Base-by-base conservation (phyloP, 176 grass and related monocot genomes). In the Triticum timopheevii region DNA sequence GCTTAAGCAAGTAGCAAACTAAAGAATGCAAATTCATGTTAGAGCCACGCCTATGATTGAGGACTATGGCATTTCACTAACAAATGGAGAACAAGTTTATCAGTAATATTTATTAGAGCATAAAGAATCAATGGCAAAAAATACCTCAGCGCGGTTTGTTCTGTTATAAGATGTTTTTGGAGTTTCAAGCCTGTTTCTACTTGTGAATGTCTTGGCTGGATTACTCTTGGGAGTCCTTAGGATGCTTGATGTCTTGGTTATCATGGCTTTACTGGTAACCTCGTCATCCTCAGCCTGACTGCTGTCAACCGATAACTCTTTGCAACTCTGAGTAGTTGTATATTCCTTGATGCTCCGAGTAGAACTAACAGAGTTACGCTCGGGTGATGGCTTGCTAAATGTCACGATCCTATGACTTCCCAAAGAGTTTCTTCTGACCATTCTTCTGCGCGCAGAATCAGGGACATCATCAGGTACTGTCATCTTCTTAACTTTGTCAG, bases 401-500 rank as follows among this genome's bases (percentile, higher is more conserved):
- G 87, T 93, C 35, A 91, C 89, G 40, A 80, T 93, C 76, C 86
- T 98, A 42, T 96, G 92, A 64, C 73, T 94, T 33, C 88, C 88
- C 74, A 94, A 83, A 40, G 93, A 93, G 65, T 82, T 92, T 39
- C 91, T 94, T 86, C 86, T 86, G 9, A 77, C 90, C 47, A 65
- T 90, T 36, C 87, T 91, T 80, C 88, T 93, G 72, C 85, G 90
- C 8, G 69, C 75, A 22, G 83, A 92, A 86, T 92, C 88, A 81
- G 70, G 77, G 58, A 83, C 28, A 24, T 95, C 92, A 31, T 88
- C 84, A 30, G 83, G 77, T 86, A 87, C 90, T 73, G 82, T 88
- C 73, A 96, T 99, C 85, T 92, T 92, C 82, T 96, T 99, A 65
- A 93, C 87, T 77, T 90, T 86, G 28, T 92, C 83, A 8, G 82